Conservation (phyloP, 2,329 filamentous ascomycete species). For the Davidsoniella virescens region DNA sequence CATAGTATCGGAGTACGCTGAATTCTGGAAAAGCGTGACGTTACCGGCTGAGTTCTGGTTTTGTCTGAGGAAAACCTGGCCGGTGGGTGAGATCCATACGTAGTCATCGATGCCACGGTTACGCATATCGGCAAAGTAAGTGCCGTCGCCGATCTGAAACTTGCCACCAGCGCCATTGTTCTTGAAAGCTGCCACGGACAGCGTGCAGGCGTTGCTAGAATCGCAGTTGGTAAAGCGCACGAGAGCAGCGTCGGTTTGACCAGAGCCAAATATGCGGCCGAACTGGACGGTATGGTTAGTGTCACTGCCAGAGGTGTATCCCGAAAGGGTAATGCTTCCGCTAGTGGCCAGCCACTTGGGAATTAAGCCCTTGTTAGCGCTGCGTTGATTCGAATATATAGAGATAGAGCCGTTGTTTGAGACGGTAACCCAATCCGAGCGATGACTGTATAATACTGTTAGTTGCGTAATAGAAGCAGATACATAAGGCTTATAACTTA, state of each 20-base stretch:
- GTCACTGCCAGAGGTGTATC: background rate
- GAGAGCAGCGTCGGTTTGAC: background rate
- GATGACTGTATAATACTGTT: background rate
- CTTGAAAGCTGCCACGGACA: constrained; percentile 12
- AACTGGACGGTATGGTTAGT: constrained; percentile 12
- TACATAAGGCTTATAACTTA: background rate
- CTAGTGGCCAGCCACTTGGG: constrained; percentile 9
- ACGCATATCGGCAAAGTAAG: constrained; percentile 12
- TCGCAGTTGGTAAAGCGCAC: background rate
- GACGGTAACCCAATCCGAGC: constrained; percentile 15
- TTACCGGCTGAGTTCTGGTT: constrained; percentile 5
- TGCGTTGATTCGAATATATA: constrained; percentile 17
- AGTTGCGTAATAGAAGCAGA: background rate
- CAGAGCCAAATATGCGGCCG: constrained; percentile 14
- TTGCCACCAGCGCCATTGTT: constrained; percentile 14
- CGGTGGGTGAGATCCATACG: constrained; percentile 14
- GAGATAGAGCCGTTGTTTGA: constrained; percentile 17
- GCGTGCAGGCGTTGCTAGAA: constrained; percentile 2
- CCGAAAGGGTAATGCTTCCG: background rate
- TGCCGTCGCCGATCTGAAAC: constrained; percentile 14
- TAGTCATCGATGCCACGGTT: constrained; percentile 14
- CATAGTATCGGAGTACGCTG: background rate
- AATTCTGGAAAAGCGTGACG: background rate
- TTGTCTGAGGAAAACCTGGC: constrained; percentile 9
- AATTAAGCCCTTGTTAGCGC: constrained; percentile 8